Percentiles rank a stretch among this genome's conserved stretches.
These are phyloP conservation scores for Melastoma malabathricum DNA, from an alignment of 345 rosid genomes.

Conservation along the genomic window DNA sequence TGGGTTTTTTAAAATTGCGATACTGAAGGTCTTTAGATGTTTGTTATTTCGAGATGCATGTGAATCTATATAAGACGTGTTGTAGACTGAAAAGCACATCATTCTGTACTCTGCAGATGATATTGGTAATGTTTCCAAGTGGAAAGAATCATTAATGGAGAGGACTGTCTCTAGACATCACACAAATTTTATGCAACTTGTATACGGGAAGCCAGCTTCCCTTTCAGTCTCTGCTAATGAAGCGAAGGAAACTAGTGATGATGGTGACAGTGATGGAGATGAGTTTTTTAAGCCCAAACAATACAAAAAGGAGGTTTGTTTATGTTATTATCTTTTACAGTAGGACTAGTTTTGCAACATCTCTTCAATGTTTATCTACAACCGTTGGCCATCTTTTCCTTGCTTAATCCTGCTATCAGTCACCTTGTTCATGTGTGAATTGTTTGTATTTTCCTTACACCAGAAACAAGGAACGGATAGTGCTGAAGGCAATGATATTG, in stretches of 20 bases:
- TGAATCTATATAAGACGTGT: too few relatives aligned
- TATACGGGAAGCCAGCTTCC: slow-evolving; percentile 52
- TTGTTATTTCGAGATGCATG: not conserved
- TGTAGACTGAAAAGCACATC: too few relatives aligned
- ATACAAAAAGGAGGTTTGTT: slow-evolving; percentile 47
- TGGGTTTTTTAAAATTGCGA: too few relatives aligned
- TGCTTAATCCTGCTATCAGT: too few relatives aligned
- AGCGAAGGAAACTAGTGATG: slow-evolving; percentile 29
- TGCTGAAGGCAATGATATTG: slow-evolving; percentile 23
- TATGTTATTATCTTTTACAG: not conserved
- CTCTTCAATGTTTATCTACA: too few relatives aligned
- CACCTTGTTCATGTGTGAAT: too few relatives aligned
- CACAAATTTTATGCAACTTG: slow-evolving; percentile 63
- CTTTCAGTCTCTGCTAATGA: slow-evolving; percentile 21
- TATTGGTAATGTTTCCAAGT: slow-evolving; percentile 65
- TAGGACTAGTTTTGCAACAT: too few relatives aligned
- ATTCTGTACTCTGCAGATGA: slow-evolving; percentile 14
- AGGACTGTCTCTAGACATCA: slow-evolving; percentile 37
- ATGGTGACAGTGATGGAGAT: slow-evolving; percentile 52
- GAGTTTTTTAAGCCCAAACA: slow-evolving; percentile 85
- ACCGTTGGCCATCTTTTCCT: too few relatives aligned
- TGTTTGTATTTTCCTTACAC: too few relatives aligned
- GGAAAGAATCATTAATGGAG: slow-evolving; percentile 66
- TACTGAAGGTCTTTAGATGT: too few relatives aligned
- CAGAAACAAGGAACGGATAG: slow-evolving; percentile 26